These are phyloP conservation scores for Triticum turgidum DNA, from an alignment of 176 grass and related monocot genomes.

Conservation along the genomic window DNA sequence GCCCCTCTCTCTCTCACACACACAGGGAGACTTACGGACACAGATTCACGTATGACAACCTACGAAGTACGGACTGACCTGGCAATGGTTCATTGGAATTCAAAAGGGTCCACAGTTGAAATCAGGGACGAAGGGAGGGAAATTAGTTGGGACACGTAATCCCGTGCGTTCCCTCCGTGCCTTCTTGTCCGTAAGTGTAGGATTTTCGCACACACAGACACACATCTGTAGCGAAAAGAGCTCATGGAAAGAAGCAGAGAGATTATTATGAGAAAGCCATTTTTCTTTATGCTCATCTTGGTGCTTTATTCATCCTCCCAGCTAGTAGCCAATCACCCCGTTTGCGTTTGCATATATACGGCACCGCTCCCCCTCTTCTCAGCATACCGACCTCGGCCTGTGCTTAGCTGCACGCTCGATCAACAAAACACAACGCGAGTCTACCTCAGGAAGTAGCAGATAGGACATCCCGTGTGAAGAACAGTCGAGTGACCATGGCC, in stretches of 20 bases:
- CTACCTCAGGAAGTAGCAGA: background rate
- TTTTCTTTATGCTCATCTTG: conserved; percentile 47
- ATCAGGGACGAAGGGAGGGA: too few species aligned
- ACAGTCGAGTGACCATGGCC: conserved; percentile 36
- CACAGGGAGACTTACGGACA: too few species aligned
- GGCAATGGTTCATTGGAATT: too few species aligned
- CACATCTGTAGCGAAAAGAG: conserved; percentile 30
- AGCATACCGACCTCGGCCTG: background rate
- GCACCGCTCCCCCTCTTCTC: conserved; percentile 8
- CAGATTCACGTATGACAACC: too few species aligned
- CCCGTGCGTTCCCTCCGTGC: too few species aligned
- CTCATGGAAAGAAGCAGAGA: conserved; percentile 39
- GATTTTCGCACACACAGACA: too few species aligned
- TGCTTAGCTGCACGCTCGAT: background rate
- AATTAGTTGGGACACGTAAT: too few species aligned
- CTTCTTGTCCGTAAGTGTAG: too few species aligned
- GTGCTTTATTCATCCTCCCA: conserved; percentile 25
- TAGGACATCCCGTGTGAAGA: background rate
- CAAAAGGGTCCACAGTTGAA: too few species aligned
- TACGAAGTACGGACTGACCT: too few species aligned
- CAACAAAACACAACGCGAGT: background rate
- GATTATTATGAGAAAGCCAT: conserved; percentile 34
- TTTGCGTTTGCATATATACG: conserved; percentile 35
- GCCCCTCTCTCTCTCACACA: background rate
- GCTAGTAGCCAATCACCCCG: background rate